These are phyloP conservation scores for Sclerotinia subarctica DNA, from an alignment of 2,329 filamentous ascomycete species.

Conservation along the genomic window DNA sequence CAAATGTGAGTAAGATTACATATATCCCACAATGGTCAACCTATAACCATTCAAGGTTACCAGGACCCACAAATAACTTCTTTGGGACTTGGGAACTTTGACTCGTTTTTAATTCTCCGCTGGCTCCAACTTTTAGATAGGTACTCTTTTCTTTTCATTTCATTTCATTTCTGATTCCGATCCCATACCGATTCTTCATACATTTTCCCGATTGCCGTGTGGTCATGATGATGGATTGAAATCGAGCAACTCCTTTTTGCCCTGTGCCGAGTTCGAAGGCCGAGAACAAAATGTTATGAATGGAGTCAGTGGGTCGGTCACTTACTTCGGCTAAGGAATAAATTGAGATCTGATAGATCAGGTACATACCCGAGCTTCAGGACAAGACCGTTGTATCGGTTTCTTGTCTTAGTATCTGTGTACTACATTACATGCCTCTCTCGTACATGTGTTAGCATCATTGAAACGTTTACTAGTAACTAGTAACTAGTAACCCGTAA, in stretches of 20 bases:
- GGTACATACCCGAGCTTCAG: not conserved
- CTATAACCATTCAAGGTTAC: not conserved
- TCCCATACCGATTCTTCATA: not conserved
- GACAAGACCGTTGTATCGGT: not conserved
- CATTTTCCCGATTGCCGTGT: not conserved
- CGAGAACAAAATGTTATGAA: not conserved
- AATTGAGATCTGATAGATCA: conserved; percentile 2
- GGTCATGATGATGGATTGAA: not conserved
- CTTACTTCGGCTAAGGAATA: not conserved
- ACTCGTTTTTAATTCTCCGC: not conserved
- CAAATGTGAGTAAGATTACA: not conserved
- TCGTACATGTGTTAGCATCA: not conserved
- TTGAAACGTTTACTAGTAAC: not conserved
- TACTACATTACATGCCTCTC: not conserved
- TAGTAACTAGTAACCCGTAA: too few species aligned
- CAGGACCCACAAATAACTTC: not conserved
- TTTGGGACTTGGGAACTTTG: not conserved
- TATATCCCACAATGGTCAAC: not conserved
- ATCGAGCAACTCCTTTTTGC: not conserved
- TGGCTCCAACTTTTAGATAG: not conserved
- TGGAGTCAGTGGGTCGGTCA: not conserved
- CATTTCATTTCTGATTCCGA: not conserved
- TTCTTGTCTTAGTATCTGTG: not conserved
- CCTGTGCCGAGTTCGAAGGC: not conserved
- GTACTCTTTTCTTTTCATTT: not conserved